phyloP scores from a whole-genome alignment of 1,284 basidiomycete genomes.

The Puccinia coronata region DNA sequence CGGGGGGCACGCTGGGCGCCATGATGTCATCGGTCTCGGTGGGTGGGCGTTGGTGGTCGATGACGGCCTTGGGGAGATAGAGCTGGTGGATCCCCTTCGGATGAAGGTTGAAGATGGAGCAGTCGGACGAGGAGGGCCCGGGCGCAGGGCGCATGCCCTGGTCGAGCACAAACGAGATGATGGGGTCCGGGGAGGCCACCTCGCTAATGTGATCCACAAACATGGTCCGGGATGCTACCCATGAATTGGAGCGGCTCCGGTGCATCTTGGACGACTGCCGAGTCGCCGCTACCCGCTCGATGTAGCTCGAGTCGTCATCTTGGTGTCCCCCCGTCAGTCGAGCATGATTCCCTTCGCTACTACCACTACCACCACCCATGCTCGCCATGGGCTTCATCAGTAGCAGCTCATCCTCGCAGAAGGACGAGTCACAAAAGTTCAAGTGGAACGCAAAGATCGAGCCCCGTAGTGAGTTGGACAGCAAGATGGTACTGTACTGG shows the following conservation, averaged over 20 bases:
- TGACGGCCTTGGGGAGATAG: conserved; percentile 26
- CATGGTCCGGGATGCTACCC: neutral
- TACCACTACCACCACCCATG: neutral
- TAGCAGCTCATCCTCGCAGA: neutral
- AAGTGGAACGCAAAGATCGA: conserved; percentile 41
- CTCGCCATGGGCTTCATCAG: neutral
- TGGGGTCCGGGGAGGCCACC: conserved; percentile 32
- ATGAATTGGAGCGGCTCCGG: conserved; percentile 5
- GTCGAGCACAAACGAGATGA: conserved; percentile 46
- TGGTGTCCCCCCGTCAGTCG: neutral
- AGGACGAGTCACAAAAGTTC: conserved; percentile 7
- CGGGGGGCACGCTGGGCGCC: neutral
- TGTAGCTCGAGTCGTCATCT: conserved; percentile 31
- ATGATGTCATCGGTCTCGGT: neutral
- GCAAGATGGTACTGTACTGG: conserved; percentile 26
- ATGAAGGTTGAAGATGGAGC: conserved; percentile 38
- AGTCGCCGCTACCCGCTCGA: conserved; percentile 14
- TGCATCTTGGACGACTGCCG: conserved; percentile 25
- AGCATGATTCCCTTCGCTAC: neutral
- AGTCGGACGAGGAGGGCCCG: conserved; percentile 4
- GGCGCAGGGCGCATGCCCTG: conserved; percentile 6
- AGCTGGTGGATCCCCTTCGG: conserved; percentile 41
- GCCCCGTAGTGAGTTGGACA: conserved; percentile 44
- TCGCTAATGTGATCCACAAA: conserved; percentile 39
- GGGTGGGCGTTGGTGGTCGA: neutral